Evolutionary conservation across 768 basidiomycete genomes (phyloP), one percentile per base, ranked within the genome.

Genomic region (Leucocoprinus leucothites): DNA sequence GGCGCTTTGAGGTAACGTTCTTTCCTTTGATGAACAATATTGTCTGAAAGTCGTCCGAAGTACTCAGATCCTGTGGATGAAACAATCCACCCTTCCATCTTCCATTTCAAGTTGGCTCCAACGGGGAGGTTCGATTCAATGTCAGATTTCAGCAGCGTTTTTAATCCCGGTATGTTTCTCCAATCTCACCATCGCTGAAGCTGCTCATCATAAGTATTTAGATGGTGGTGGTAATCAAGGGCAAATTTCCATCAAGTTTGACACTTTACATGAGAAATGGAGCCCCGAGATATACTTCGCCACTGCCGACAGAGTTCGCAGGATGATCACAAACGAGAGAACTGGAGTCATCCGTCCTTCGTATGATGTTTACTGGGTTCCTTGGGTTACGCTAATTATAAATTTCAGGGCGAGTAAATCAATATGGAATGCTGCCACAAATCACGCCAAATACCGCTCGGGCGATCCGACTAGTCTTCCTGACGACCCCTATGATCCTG

Each of bases 111-210:
- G 18, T 22, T 38, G 3, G 28, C 19, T n/a, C 8, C 21, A 42
- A 47, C n/a, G 7, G 46, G 18, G 26, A 34, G 9, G 2, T 48
- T 43, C 34, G 18, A 11, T 48, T 24, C 47, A 7, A 48, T 47
- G 54, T 25, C 38, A 18, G 31, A 24, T 38, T 49, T 22, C 31
- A 35, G 41, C 19, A 43, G 54, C 14, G 41, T 48, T 28, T 56
- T 56, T 4, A 36, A 47, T 18, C 43, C 16, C 38, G 54, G 54
- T 56, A 6, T 22, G 47, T 21, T 42, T 13, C 34, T 46, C 11
- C 14, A 7, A n/a, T 7, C 43, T 21, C 11, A 19, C 16, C 18
- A 31, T 3, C 16, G 28, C 8, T 18, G n/a, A 44, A 18, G 13
- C 4, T 18, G 38, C n/a, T n/a, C 14, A 25, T 31, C 11, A 31